phyloP scores from a whole-genome alignment of 805 yeast genomes.

The Huiozyma sinensis region DNA sequence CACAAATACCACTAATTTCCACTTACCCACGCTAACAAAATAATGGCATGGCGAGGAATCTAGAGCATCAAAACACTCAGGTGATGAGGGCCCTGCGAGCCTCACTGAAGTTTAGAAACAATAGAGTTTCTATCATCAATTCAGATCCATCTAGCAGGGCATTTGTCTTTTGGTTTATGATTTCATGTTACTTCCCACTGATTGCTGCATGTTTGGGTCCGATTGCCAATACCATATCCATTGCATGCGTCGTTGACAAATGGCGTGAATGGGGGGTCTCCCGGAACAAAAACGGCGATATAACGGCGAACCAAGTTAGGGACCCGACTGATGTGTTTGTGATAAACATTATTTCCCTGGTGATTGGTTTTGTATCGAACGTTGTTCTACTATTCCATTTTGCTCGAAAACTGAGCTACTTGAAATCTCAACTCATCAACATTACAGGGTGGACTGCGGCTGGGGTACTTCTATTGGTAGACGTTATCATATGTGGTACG shows the following conservation, averaged over 20 bases:
- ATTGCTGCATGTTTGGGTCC: slow-evolving; percentile 75
- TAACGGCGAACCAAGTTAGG: slow-evolving; percentile 7
- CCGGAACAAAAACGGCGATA: slow-evolving; percentile 1
- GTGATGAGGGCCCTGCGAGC: slow-evolving; percentile 3
- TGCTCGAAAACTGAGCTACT: slow-evolving; percentile 44
- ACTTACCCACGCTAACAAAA: background rate
- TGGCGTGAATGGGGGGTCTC: slow-evolving; percentile 40
- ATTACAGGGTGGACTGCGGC: slow-evolving; percentile 59
- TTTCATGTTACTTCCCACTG: slow-evolving; percentile 64
- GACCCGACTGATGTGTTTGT: slow-evolving; percentile 38
- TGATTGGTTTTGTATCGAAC: slow-evolving; percentile 59
- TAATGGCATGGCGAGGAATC: slow-evolving; percentile 1
- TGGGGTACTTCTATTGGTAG: slow-evolving; percentile 39
- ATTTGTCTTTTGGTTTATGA: slow-evolving; percentile 44
- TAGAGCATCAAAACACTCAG: background rate
- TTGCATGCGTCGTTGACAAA: slow-evolving; percentile 56
- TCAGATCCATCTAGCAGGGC: slow-evolving; percentile 16
- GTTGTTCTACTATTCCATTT: slow-evolving; percentile 61
- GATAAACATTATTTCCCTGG: slow-evolving; percentile 53
- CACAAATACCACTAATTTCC: background rate
- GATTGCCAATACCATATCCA: slow-evolving; percentile 59
- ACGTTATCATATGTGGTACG: slow-evolving; percentile 17
- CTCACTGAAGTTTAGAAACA: slow-evolving; percentile 15
- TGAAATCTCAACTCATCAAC: slow-evolving; percentile 51
- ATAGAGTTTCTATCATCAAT: slow-evolving; percentile 19